A percentile compares a stretch with the other conserved stretches of the same genome.
Conservation (phyloP, 1,139 yeast genomes). For the Yamadazyma spencermartinsiae region DNA sequence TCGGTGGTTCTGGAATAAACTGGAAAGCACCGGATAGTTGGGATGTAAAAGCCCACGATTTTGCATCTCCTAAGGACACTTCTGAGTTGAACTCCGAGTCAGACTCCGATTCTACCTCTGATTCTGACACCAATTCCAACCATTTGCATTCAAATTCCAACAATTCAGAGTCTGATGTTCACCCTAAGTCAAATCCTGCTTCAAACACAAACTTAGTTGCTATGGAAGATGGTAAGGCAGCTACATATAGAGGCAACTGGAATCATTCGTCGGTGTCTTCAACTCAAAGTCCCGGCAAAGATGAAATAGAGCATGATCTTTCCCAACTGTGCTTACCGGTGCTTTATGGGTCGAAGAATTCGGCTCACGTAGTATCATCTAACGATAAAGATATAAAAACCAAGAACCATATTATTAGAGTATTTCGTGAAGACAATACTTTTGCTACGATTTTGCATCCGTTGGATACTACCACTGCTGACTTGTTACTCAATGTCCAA, state of each 20-base stretch:
- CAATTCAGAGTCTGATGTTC: too few species aligned
- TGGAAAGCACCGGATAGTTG: constrained; percentile 83
- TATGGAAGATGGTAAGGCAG: not conserved
- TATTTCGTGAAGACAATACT: constrained; percentile 78
- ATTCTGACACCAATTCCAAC: not conserved
- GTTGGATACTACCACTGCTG: constrained; percentile 73
- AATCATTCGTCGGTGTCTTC: not conserved
- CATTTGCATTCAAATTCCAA: too few species aligned
- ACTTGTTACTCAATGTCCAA: constrained; percentile 65
- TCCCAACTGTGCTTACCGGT: constrained; percentile 27
- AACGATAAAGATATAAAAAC: constrained; percentile 24
- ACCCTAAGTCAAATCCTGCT: not conserved
- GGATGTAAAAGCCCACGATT: constrained; percentile 57
- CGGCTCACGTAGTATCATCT: constrained; percentile 24
- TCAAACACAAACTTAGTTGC: not conserved
- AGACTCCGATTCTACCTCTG: constrained; percentile 20
- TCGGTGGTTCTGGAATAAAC: not conserved
- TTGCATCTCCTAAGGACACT: constrained; percentile 10
- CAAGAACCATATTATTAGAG: constrained; percentile 58
- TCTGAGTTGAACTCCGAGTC: constrained; percentile 14
- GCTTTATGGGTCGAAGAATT: constrained; percentile 37
- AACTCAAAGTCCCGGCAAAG: constrained; percentile 3
- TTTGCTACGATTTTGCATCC: constrained; percentile 80
- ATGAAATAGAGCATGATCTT: constrained; percentile 4
- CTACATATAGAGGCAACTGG: not conserved